Evolutionary conservation across 306 rosid genomes (phyloP).

Genomic region (Hylodesmum podocarpum): DNA sequence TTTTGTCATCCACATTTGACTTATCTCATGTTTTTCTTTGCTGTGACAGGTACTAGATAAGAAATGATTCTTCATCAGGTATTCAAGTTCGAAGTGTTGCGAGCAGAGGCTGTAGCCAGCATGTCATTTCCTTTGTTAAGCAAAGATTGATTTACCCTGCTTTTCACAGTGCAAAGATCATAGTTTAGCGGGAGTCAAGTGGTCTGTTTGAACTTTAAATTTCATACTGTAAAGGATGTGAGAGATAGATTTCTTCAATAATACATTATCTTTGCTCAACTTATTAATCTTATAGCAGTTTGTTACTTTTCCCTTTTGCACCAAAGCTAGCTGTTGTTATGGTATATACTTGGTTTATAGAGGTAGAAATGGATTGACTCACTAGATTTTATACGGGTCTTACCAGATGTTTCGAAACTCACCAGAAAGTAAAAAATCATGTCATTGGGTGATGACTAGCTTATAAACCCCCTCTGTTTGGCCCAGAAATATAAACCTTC

Average conservation of each 20-base stretch:
- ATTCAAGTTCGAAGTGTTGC: slow-evolving; percentile 17
- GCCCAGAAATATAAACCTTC: no score
- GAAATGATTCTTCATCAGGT: neutral
- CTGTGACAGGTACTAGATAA: slow-evolving; percentile 29
- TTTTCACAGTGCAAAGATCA: slow-evolving; percentile 7
- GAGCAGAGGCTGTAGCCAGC: slow-evolving; percentile 10
- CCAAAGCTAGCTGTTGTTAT: neutral
- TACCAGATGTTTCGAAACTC: no score
- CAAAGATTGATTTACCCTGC: slow-evolving; percentile 15
- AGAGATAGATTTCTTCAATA: neutral
- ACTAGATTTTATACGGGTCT: no score
- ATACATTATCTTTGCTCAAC: slow-evolving; percentile 19
- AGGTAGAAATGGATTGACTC: neutral
- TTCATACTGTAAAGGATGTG: slow-evolving; percentile 33
- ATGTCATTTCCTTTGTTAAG: slow-evolving; percentile 4
- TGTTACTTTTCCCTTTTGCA: neutral
- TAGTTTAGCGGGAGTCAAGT: neutral
- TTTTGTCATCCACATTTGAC: slow-evolving; percentile 1
- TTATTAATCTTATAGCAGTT: neutral
- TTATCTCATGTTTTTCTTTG: neutral
- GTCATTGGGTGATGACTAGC: no score
- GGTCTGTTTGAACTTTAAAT: slow-evolving; percentile 11
- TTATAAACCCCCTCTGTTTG: no score
- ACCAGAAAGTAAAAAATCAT: no score
- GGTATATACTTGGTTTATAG: neutral